phyloP scores from a whole-genome alignment of 768 basidiomycete species.

The Holtermannia corniformis region DNA sequence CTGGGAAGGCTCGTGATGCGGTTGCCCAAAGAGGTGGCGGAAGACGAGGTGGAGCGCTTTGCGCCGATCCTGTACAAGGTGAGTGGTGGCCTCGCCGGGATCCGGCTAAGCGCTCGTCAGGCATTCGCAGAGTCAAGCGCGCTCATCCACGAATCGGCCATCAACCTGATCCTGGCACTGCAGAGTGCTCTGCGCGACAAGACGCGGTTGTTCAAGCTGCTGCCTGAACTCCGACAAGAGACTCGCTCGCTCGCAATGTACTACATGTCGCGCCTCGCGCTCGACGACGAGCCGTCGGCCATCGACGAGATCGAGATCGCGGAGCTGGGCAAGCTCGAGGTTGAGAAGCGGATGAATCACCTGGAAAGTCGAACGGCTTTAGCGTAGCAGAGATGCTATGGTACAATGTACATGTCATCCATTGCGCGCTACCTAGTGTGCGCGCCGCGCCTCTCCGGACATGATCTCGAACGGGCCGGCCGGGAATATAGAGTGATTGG shows the following conservation, averaged over 20 bases:
- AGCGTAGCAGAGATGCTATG: too few relatives aligned
- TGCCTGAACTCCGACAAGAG: background rate
- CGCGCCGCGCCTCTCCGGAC: too few relatives aligned
- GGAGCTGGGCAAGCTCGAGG: background rate
- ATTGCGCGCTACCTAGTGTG: too few relatives aligned
- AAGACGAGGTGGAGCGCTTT: constrained; percentile 16
- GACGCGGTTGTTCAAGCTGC: background rate
- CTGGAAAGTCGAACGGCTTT: background rate
- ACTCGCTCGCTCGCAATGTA: background rate
- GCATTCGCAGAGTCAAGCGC: background rate
- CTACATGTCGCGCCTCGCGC: background rate
- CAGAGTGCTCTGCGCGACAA: background rate
- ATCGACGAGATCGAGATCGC: background rate
- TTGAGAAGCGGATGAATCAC: background rate
- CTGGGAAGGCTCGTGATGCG: constrained; percentile 26
- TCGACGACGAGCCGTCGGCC: background rate
- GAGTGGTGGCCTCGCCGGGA: constrained; percentile 16
- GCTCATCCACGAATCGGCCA: background rate
- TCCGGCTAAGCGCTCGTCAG: background rate
- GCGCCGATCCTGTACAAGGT: constrained; percentile 19
- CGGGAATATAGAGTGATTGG: too few relatives aligned
- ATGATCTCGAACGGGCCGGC: too few relatives aligned
- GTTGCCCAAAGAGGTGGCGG: constrained; percentile 22
- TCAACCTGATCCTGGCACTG: background rate
- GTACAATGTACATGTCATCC: too few relatives aligned